phyloP scores from a whole-genome alignment of 1,139 yeast species.

The Yamadazyma taylorii region DNA sequence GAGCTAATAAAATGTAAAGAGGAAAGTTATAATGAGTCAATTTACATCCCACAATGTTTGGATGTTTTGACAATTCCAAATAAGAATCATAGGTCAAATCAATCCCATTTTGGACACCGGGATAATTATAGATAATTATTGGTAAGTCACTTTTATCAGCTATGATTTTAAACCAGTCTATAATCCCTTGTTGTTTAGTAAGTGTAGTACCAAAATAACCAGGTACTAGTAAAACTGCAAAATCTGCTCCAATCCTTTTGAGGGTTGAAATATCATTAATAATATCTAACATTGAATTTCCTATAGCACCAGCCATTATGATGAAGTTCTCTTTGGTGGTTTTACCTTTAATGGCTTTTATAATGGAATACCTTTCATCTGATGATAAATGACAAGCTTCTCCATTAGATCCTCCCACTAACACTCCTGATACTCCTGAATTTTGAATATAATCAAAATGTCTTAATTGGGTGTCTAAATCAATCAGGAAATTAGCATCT shows the following conservation, averaged over 20 bases:
- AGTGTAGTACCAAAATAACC: constrained; percentile 34
- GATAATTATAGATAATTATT: constrained; percentile 47
- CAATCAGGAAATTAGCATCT: constrained; percentile 35
- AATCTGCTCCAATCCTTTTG: constrained; percentile 27
- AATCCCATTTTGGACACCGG: constrained; percentile 46
- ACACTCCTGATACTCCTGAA: constrained; percentile 45
- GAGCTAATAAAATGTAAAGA: constrained; percentile 32
- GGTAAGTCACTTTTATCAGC: constrained; percentile 46
- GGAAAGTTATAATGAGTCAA: constrained; percentile 41
- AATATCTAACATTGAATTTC: constrained; percentile 21
- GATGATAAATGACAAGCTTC: constrained; percentile 34
- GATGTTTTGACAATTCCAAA: constrained; percentile 30
- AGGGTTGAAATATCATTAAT: constrained; percentile 15
- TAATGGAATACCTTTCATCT: constrained; percentile 28
- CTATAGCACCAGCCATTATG: constrained; percentile 33
- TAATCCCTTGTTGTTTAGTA: constrained; percentile 37
- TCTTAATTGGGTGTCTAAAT: constrained; percentile 38
- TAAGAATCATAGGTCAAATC: constrained; percentile 37
- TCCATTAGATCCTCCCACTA: constrained; percentile 48
- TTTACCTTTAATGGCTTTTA: constrained; percentile 18
- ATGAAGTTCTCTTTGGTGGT: constrained; percentile 22
- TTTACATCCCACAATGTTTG: constrained; percentile 42
- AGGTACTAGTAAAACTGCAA: constrained; percentile 30
- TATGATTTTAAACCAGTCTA: constrained; percentile 39
- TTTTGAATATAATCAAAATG: constrained; percentile 39